Evolutionary conservation across 2,329 filamentous ascomycete species (phyloP), one percentile per base, ranked within the genome.

Genomic region (Rutstroemia sp.): DNA sequence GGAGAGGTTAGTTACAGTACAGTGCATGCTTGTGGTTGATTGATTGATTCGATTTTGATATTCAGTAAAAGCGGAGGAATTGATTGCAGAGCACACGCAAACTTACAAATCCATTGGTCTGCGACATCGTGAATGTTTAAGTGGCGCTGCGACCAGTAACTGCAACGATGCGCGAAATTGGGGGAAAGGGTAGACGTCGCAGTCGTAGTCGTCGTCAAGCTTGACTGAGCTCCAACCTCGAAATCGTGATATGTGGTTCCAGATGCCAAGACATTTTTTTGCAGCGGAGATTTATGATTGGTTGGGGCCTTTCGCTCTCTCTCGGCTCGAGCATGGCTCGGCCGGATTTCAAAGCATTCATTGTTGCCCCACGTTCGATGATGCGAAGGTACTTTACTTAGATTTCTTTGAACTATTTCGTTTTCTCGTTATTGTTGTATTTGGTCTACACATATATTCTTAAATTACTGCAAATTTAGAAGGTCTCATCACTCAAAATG

Each of bases 91-190:
- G 6, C 42, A 27, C 27, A 52, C 56, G 44, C 30, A 49, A 54
- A 66, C 77, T 69, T 81, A 92, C 88, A 72, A 87, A 76, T 68
- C 88, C 88, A 69, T 91, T 75, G 63, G 82, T 86, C 79, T 91
- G 88, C 65, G 88, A 92, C 88, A 92, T 92, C 59, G 57, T 74
- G 66, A 60, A 42, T 52, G 47, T 16, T 42, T 27, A 4, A 7
- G 6, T 55, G 58, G 61, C 63, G 61, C 60, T 46, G 39, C 46
- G 65, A 59, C 63, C 61, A 46, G 61, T 66, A 3, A 10, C 34
- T 19, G 21, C 16, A 16, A 42, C 18, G 46, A 55, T 50, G 38
- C 25, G 46, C 46, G 16, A 21, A 5, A 34, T 34, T 34, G 30
- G 30, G 12, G 34, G 30, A 37, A 44, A 18, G 58, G 16, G n/a